phyloP scores from a whole-genome alignment of 306 rosid genomes.

The Pyrus betulifolia region DNA sequence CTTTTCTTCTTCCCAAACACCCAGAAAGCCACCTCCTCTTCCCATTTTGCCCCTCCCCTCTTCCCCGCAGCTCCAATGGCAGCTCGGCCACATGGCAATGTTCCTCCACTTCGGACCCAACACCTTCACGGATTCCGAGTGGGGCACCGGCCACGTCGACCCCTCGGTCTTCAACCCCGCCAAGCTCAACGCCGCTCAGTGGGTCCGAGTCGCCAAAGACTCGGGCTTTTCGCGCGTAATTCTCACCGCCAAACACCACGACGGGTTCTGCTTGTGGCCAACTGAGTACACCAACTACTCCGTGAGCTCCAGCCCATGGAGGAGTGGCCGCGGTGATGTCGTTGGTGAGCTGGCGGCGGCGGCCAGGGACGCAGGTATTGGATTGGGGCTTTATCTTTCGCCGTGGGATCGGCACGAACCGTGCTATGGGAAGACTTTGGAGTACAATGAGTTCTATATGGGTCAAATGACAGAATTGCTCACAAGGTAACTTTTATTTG shows the following conservation, averaged over 20 bases:
- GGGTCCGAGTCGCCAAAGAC: constrained; percentile 69
- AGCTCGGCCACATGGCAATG: constrained; percentile 53
- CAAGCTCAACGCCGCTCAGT: constrained; percentile 58
- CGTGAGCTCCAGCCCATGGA: constrained; percentile 58
- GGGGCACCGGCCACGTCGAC: constrained; percentile 65
- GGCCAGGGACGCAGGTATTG: constrained; percentile 56
- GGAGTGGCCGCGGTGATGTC: constrained; percentile 62
- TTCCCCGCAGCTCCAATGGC: constrained; percentile 82
- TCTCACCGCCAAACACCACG: constrained; percentile 82
- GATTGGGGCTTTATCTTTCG: constrained; percentile 74
- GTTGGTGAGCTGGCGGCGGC: constrained; percentile 63
- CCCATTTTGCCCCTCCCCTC: constrained; percentile 79
- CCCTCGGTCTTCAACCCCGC: constrained; percentile 66
- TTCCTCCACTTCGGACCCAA: constrained; percentile 90
- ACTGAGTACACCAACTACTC: constrained; percentile 70
- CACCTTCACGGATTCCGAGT: constrained; percentile 75
- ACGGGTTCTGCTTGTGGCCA: constrained; percentile 96
- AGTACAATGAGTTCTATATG: constrained; percentile 62
- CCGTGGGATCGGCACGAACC: constrained; percentile 94
- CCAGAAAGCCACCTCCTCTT: constrained; percentile 55
- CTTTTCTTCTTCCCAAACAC: constrained; percentile 3
- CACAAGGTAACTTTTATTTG: constrained; percentile 40
- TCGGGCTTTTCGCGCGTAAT: constrained; percentile 55
- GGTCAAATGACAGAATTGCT: constrained; percentile 89
- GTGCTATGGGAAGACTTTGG: constrained; percentile 49